These are phyloP conservation scores for Podospora australis DNA, from an alignment of 495 filamentous ascomycete genomes.

Conservation along the genomic window DNA sequence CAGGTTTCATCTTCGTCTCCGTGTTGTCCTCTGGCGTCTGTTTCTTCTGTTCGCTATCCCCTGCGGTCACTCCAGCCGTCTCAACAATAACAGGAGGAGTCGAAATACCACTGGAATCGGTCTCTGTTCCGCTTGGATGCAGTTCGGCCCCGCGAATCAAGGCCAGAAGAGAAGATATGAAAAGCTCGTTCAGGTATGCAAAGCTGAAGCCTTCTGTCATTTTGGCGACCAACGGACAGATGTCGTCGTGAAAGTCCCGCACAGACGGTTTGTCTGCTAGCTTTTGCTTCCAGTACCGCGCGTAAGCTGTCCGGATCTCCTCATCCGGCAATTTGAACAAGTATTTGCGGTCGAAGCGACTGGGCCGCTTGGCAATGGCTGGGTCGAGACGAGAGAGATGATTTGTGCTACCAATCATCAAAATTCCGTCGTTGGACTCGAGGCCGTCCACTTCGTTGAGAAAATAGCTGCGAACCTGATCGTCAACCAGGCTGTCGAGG, in stretches of 20 bases:
- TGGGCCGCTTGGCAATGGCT: slow-evolving; percentile 52
- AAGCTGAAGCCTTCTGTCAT: slow-evolving; percentile 50
- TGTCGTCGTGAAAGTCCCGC: slow-evolving; percentile 30
- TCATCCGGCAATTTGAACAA: slow-evolving; percentile 42
- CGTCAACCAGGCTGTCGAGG: slow-evolving; percentile 51
- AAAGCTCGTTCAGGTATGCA: slow-evolving; percentile 52
- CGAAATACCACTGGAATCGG: neutral
- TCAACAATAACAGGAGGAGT: neutral
- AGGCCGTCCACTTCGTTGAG: slow-evolving; percentile 39
- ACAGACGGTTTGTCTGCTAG: slow-evolving; percentile 26
- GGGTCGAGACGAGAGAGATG: slow-evolving; percentile 43
- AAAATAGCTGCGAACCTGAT: slow-evolving; percentile 49
- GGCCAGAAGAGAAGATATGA: slow-evolving; percentile 37
- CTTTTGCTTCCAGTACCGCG: slow-evolving; percentile 45
- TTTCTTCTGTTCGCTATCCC: neutral
- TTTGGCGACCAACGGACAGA: slow-evolving; percentile 40
- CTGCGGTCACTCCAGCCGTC: neutral
- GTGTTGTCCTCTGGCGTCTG: neutral
- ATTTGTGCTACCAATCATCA: slow-evolving; percentile 54
- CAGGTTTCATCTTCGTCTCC: slow-evolving; percentile 4
- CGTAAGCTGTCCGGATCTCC: slow-evolving; percentile 41
- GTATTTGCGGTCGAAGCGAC: slow-evolving; percentile 54
- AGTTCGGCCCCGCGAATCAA: neutral
- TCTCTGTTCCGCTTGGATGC: neutral
- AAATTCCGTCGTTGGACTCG: slow-evolving; percentile 52